Evolutionary conservation across 179 eudicot genomes (phyloP).

Genomic region (Carnegiea gigantea): DNA sequence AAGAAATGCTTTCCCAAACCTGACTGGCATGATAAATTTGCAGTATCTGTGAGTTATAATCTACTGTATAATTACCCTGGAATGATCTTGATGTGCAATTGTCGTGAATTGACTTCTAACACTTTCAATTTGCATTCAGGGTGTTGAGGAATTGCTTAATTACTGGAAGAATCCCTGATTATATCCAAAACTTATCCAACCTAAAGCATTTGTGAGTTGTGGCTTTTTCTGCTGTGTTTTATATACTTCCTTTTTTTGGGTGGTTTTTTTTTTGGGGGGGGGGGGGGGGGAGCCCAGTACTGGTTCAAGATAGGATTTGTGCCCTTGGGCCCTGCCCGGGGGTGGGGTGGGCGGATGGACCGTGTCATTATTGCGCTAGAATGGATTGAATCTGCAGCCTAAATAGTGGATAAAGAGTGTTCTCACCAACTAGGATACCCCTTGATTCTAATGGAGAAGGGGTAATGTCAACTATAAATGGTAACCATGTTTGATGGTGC

Average conservation of each 20-base stretch:
- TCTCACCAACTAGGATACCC: too few species aligned
- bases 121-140: constrained; percentile 37
- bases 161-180: constrained; percentile 52
- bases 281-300: too few species aligned
- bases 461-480: too few species aligned
- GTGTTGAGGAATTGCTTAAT: constrained; percentile 73
- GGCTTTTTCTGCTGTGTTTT: neutral
- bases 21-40: constrained; percentile 42
- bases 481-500: too few species aligned
- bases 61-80: neutral
- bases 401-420: too few species aligned
- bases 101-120: neutral
- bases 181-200: constrained; percentile 37
- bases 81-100: neutral
- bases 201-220: constrained; percentile 59
- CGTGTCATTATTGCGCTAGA: too few species aligned
- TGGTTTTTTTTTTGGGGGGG: too few species aligned
- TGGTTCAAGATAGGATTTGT: too few species aligned
- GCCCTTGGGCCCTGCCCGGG: too few species aligned
- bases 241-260: neutral
- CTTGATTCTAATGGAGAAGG: too few species aligned
- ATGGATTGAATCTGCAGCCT: too few species aligned
- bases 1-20: constrained; percentile 43
- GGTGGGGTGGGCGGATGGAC: too few species aligned
- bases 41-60: constrained; percentile 47